Conservation (phyloP, 345 rosid species). For the Xanthoceras sorbifolium region DNA sequence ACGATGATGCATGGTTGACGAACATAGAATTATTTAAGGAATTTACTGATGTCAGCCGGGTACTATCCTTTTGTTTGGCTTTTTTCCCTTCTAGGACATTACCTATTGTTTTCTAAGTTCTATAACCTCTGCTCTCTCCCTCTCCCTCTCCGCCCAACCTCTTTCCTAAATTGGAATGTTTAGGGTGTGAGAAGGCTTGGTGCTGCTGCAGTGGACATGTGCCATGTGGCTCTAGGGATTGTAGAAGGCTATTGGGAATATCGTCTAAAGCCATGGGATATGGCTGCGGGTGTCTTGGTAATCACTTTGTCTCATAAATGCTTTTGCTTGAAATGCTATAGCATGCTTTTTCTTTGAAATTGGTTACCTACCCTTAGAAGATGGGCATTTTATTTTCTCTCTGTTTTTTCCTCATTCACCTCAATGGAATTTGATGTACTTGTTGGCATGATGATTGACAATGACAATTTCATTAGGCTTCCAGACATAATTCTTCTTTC, state of each 20-base stretch:
- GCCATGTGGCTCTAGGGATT: conserved; percentile 93
- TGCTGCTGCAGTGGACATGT: conserved; percentile 99
- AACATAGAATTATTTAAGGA: conserved; percentile 93
- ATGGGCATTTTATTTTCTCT: background rate
- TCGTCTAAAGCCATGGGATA: conserved; percentile 98
- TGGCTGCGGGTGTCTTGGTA: conserved; percentile 99
- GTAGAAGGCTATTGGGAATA: conserved; percentile 95
- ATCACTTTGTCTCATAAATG: conserved; percentile 11
- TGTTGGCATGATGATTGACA: conserved; percentile 4
- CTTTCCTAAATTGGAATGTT: conserved; percentile 15
- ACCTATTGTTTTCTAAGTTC: background rate
- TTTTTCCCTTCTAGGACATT: background rate
- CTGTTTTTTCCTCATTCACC: background rate
- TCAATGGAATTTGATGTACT: background rate
- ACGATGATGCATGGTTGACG: conserved; percentile 88
- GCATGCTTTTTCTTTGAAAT: conserved; percentile 1
- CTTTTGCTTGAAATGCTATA: conserved; percentile 13
- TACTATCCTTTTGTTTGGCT: conserved; percentile 25
- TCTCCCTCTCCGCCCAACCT: background rate
- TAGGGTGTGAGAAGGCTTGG: conserved; percentile 96
- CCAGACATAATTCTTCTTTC: background rate
- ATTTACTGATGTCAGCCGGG: conserved; percentile 89
- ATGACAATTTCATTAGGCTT: background rate
- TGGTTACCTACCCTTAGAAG: background rate
- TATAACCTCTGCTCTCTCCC: background rate